Base-by-base conservation (phyloP, 148 eudicot species). In the Suaeda aralocaspica region DNA sequence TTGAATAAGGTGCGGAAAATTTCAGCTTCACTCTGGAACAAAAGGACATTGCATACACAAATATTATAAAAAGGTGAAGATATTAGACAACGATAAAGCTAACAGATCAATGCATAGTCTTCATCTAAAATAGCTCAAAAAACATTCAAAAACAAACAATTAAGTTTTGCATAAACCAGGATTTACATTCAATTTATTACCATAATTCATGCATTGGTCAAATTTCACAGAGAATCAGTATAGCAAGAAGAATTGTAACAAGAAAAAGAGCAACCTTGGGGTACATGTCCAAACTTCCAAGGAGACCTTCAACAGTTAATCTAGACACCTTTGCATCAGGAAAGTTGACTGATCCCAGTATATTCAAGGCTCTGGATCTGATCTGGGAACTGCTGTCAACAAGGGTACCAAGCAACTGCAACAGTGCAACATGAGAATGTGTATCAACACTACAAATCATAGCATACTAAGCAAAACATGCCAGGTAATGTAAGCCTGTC, bases 21-120 rank as follows among this genome's bases (percentile, higher is more conserved):
- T 73, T 84, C 82, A 59, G 78, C 90, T 85, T 92, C 96, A 79
- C 84, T 90, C 98, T 92, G 92, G 45, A 48, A 78, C 76, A 62
- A 45, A 51, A 64, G 59, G 55, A 22, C 73, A 68, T 25, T 42
- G 34, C 46, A 30, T 24, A 34, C 33, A 31, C 15, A 2, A 48
- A 1, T 48, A 58, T 15, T 63, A 28, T 26, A 42, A 57, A 30
- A 60, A 36, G 16, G 11, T 11, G 29, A 28, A 3, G 63, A 42
- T 9, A 45, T 2, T 39, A 66, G 61, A 49, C 26, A 57, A 64
- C 16, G 21, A 68, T 22, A 42, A 9, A 60, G 11, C 29, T 34
- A 61, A 33, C 5, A n/a, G 14, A 59, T 4, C 64, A 30, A 19
- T 59, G 22, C 42, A 16, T 59, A 30, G 12, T 31, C 5, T 59